phyloP scores from a whole-genome alignment of 129 eudicot genomes.

The Pittosporum tobira region DNA sequence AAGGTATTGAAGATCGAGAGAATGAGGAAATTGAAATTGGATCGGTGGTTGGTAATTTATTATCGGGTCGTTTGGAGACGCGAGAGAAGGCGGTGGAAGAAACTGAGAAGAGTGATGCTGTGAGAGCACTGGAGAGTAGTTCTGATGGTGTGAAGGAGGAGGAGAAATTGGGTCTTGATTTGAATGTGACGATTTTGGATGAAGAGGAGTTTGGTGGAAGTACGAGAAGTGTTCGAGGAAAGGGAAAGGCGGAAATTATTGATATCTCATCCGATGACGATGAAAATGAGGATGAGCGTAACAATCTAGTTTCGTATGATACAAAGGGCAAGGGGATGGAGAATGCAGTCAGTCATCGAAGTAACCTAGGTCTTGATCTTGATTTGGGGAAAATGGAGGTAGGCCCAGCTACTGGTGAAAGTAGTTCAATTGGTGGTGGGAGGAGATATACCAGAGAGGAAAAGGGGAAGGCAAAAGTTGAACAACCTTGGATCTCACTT shows the following conservation, averaged over 20 bases:
- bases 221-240: background rate
- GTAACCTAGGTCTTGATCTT: conserved; percentile 11
- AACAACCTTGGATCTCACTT: conserved; percentile 28
- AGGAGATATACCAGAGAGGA: conserved; percentile 26
- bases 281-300: conserved; percentile 25
- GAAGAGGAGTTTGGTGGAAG: background rate
- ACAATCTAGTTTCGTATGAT: background rate
- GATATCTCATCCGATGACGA: conserved; percentile 36
- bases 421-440: conserved; percentile 14
- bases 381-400: conserved; percentile 12
- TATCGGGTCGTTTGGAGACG: too few relatives aligned
- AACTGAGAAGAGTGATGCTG: background rate
- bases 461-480: conserved; percentile 28
- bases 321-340: conserved; percentile 19
- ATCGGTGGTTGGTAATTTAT: background rate
- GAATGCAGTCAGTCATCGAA: background rate
- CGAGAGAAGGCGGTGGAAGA: background rate
- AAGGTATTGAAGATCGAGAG: background rate
- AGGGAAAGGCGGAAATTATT: conserved; percentile 11
- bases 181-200: conserved; percentile 17
- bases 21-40: background rate
- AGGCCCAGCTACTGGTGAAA: conserved; percentile 12
- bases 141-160: conserved; percentile 1
- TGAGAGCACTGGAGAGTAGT: background rate
- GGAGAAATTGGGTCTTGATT: conserved; percentile 11